Conservation (phyloP, 2,329 filamentous ascomycete genomes). For the Lasiodiplodia citricola region DNA sequence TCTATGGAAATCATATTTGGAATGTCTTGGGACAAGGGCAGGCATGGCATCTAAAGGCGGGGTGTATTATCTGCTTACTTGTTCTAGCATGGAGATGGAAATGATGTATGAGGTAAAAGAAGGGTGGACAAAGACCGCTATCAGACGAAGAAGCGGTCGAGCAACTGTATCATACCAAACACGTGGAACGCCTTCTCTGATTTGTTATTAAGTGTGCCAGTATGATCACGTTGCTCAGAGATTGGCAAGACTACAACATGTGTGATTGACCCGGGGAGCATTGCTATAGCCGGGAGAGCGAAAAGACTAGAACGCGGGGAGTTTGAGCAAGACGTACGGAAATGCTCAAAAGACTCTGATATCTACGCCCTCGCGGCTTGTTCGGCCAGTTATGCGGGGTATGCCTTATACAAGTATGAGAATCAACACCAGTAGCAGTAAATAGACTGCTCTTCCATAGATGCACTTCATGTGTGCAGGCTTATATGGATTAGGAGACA, state of each 20-base stretch:
- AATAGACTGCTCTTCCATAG: neutral
- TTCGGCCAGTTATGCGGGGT: neutral
- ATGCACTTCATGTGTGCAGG: neutral
- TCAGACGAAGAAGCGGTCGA: neutral
- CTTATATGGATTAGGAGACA: neutral
- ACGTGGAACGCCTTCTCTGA: conserved; percentile 4
- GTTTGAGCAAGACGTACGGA: neutral
- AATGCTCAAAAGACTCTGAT: neutral
- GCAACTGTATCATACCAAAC: conserved; percentile 19
- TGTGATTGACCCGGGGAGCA: neutral
- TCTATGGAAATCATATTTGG: conserved; percentile 20
- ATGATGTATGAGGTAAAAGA: conserved; percentile 16
- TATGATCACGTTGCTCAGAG: neutral
- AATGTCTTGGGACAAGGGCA: neutral
- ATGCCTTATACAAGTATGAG: too few species aligned
- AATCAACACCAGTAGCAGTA: neutral
- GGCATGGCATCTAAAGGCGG: neutral
- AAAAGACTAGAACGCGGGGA: neutral
- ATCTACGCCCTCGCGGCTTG: neutral
- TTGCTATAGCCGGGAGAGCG: neutral
- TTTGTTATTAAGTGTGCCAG: neutral
- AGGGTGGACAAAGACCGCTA: conserved; percentile 3
- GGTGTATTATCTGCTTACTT: neutral
- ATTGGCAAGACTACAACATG: neutral
- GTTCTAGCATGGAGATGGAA: neutral